Evolutionary conservation across 2,329 filamentous ascomycete species (phyloP).

Genomic region (Fusarium albosuccineum): DNA sequence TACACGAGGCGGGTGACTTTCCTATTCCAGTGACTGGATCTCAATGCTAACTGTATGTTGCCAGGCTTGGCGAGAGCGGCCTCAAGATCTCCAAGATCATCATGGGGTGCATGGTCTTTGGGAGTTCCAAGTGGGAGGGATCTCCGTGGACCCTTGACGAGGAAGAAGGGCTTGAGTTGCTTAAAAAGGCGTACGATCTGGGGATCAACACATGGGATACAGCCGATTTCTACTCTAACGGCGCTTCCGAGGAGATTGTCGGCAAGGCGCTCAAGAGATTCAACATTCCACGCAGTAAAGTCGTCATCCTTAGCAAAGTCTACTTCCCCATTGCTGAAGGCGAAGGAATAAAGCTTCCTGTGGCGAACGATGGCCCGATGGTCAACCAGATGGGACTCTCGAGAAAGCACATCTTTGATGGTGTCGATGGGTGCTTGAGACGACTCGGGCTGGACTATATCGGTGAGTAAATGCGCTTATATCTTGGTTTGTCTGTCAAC

Average conservation of each 20-base stretch:
- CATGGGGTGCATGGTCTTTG: conserved; percentile 53
- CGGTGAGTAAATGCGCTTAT: conserved; percentile 51
- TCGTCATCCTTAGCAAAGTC: conserved; percentile 66
- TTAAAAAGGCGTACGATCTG: conserved; percentile 73
- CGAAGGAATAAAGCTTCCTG: conserved; percentile 49
- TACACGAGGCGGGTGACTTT: conserved; percentile 31
- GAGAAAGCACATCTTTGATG: conserved; percentile 73
- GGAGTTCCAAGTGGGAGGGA: conserved; percentile 50
- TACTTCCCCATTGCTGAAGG: conserved; percentile 59
- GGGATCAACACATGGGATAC: conserved; percentile 69
- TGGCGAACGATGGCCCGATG: conserved; percentile 48
- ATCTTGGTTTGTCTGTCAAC: neutral
- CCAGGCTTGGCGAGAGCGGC: conserved; percentile 54
- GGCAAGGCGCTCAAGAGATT: conserved; percentile 72
- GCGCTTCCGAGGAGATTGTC: conserved; percentile 66
- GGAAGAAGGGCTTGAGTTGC: conserved; percentile 64
- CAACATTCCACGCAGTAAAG: conserved; percentile 66
- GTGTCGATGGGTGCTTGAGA: conserved; percentile 69
- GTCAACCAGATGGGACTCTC: conserved; percentile 64
- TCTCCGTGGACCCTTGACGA: conserved; percentile 42
- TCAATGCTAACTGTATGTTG: conserved; percentile 20
- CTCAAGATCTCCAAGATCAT: conserved; percentile 58
- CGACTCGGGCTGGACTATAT: conserved; percentile 68
- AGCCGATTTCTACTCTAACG: conserved; percentile 70
- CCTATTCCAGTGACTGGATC: conserved; percentile 9